Evolutionary conservation across 2,329 filamentous ascomycete genomes (phyloP), one percentile per base, ranked within the genome.

Genomic region (Epichloe festucae): DNA sequence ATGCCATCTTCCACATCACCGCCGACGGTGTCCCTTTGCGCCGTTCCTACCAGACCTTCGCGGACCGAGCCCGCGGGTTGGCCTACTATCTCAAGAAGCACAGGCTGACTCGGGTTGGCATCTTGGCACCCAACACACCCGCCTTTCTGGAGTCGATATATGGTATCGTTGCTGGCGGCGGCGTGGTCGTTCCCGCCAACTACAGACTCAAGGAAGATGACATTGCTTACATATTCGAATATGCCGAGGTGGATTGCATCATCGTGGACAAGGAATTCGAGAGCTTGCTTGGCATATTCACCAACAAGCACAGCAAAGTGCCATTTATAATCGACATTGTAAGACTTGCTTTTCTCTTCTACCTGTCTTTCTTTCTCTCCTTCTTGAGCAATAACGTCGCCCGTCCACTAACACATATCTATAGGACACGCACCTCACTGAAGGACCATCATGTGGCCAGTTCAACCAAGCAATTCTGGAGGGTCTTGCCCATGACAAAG

Each of bases 131-230:
- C 3, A 98, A 98, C 65, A 98, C 93, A 1, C 93, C 93, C 0
- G 90, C 90, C 0, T 97, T 97, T 61, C 74, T 98, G 31, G 91
- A 97, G 69, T 79, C 82, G 6, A 87, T 95, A 55, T 98, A 88
- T 63, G 93, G 87, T 2, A 85, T 96, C 58, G 84, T 83, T 1
- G 90, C 87, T 1, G 87, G 87, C 0, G 89, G 89, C 1, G 87
- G 76, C 7, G 79, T 94, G 23, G 81, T 89, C 55, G 85, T 95
- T 50, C 77, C 77, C 2, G 77, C 67, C 31, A 81, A 81, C 60
- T 78, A 78, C 60, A 65, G 75, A 55, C 71, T 96, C 45, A 93
- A 93, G 65, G 73, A 78, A 38, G 87, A 90, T 55, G 93, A 98
- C 62, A 84, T 98, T 53, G 74, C 78, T 19, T 98, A 97, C 67